These are phyloP conservation scores for Lactarius akahatsu DNA, from an alignment of 768 basidiomycete genomes.

Conservation along the genomic window DNA sequence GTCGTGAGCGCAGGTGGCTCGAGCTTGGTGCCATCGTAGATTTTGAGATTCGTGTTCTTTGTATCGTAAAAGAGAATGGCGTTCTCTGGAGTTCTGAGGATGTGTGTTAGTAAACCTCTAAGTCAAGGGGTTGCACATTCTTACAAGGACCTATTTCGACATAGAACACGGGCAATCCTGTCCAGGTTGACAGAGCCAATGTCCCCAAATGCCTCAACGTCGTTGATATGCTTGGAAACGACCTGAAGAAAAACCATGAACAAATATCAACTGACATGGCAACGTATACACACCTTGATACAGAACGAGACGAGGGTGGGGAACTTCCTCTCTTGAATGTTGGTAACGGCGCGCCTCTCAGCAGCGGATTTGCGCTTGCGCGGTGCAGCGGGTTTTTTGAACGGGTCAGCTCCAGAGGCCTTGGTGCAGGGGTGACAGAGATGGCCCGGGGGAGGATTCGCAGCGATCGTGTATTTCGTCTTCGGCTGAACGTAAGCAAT, in stretches of 20 bases:
- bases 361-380: constrained; percentile 61
- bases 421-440: constrained; percentile 87
- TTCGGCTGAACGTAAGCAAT: constrained; percentile 34
- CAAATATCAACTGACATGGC: not conserved
- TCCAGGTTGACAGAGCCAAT: constrained; percentile 84
- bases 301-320: constrained; percentile 76
- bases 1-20: constrained; percentile 63
- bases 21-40: constrained; percentile 89
- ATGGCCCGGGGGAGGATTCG: constrained; percentile 66
- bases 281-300: constrained; percentile 56
- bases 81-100: constrained; percentile 69
- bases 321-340: constrained; percentile 68
- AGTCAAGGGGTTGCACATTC: constrained; percentile 32
- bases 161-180: constrained; percentile 77
- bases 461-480: constrained; percentile 86
- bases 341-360: constrained; percentile 66
- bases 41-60: constrained; percentile 59
- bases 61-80: constrained; percentile 81
- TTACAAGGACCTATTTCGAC: constrained; percentile 78
- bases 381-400: constrained; percentile 70
- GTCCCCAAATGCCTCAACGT: constrained; percentile 86
- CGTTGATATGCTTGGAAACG: constrained; percentile 81
- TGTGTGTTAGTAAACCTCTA: not conserved
- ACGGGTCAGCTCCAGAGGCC: constrained; percentile 74
- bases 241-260: constrained; percentile 47